Percentiles rank a stretch among this genome's conserved stretches.
phyloP scores from a whole-genome alignment of 2,329 filamentous ascomycete species.

The Penicillium hesseltinei region DNA sequence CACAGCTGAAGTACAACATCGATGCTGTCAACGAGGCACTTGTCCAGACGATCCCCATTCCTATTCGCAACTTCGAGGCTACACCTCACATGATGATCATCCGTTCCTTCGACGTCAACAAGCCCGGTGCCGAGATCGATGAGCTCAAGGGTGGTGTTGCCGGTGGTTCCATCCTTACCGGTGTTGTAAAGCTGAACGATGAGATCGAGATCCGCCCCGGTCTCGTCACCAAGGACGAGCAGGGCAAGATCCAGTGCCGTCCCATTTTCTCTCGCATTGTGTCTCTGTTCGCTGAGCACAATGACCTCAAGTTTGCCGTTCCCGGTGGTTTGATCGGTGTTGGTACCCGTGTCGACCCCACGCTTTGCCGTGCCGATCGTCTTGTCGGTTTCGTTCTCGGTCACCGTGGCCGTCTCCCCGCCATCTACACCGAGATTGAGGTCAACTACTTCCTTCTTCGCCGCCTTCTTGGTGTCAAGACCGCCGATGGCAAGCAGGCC shows the following conservation, averaged over 20 bases:
- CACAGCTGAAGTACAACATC: slow-evolving; percentile 99
- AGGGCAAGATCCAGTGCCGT: slow-evolving; percentile 91
- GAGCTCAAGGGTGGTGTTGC: slow-evolving; percentile 98
- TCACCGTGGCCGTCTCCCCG: slow-evolving; percentile 86
- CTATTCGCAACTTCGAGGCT: slow-evolving; percentile 82
- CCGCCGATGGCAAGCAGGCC: slow-evolving; percentile 96
- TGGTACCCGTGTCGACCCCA: slow-evolving; percentile 94
- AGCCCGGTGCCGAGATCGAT: slow-evolving; percentile 97
- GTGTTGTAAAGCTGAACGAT: slow-evolving; percentile 93
- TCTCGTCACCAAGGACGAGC: slow-evolving; percentile 92
- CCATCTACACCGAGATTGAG: slow-evolving; percentile 97
- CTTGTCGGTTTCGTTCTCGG: slow-evolving; percentile 97
- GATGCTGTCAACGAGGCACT: slow-evolving; percentile 96
- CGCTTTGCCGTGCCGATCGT: slow-evolving; percentile 97
- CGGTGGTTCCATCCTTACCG: slow-evolving; percentile 92
- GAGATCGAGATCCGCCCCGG: slow-evolving; percentile 99
- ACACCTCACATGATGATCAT: slow-evolving; percentile 99
- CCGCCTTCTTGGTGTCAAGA: slow-evolving; percentile 91
- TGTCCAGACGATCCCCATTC: slow-evolving; percentile 91
- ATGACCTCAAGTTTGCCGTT: slow-evolving; percentile 97
- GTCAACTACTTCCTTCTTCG: slow-evolving; percentile 99
- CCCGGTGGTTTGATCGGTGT: slow-evolving; percentile 98
- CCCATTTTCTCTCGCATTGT: slow-evolving; percentile 96
- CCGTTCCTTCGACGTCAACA: slow-evolving; percentile 99
- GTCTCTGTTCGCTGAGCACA: slow-evolving; percentile 94